Conservation (phyloP, 495 filamentous ascomycete species). For the Pyrenula aspistea region DNA sequence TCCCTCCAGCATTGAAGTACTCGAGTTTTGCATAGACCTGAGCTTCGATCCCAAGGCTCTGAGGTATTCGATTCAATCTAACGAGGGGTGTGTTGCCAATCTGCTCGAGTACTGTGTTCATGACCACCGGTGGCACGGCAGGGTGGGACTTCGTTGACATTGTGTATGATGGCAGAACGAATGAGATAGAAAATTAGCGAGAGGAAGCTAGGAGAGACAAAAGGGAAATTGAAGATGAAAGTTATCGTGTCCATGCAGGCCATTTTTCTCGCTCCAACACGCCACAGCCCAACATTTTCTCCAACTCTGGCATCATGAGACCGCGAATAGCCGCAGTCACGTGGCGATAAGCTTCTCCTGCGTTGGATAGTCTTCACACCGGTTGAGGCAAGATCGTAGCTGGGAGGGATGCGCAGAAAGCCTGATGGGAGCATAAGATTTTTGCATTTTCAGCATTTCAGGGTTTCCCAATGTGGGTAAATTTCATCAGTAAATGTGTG, state of each 20-base stretch:
- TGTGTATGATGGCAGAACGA: conserved; percentile 1
- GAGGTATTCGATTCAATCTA: conserved; percentile 79
- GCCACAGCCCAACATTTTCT: no score
- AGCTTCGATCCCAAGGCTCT: conserved; percentile 76
- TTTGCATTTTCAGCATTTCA: no score
- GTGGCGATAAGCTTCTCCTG: neutral
- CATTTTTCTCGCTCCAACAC: no score
- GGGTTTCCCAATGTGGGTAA: no score
- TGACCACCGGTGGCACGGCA: conserved; percentile 40
- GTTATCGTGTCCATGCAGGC: no score
- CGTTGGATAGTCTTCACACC: no score
- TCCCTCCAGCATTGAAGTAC: conserved; percentile 94
- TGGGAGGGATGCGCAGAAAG: no score
- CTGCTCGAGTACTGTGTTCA: conserved; percentile 40
- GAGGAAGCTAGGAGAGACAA: no score
- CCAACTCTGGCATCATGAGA: neutral
- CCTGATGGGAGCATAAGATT: no score
- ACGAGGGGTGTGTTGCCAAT: conserved; percentile 96
- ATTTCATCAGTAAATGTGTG: no score
- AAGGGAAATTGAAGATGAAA: neutral
- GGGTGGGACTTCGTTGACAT: conserved; percentile 40
- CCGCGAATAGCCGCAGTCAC: neutral
- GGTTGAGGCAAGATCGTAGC: no score
- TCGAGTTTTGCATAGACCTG: conserved; percentile 93
- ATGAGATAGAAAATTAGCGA: no score